Evolutionary conservation across 1,284 basidiomycete genomes (phyloP), one percentile per base, ranked within the genome.

Genomic region (Cutaneotrichosporon sp.): DNA sequence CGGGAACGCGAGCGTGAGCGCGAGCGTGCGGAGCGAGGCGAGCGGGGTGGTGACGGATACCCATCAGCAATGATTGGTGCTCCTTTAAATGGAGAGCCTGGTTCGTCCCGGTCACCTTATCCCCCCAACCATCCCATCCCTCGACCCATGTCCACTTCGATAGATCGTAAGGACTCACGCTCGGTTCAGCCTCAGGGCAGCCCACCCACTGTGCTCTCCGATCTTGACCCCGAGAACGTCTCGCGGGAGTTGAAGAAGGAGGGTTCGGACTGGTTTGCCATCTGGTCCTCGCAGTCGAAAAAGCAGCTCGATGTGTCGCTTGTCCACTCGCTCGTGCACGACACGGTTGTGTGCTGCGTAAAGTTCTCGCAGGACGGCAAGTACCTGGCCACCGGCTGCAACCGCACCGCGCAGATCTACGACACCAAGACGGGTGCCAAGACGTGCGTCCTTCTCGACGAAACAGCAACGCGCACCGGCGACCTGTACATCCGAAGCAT

Each of bases 291-390:
- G 14, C 86, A 87, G 65, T 83, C 79, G 20, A 88, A 90, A 76
- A 80, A 85, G 46, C 80, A 83, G 54, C 77, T 96, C 52, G 91
- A 97, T 71, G 89, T 98, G n/a, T 79, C 78, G 44, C 76, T 97
- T 51, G 85, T 92, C 18, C 90, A 97, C 73, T 96, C 88, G 1
- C 78, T 98, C 33, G 84, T 85, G 67, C 94, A 98, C 72, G 90
- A 96, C 72, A 93, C 88, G 88, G 89, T 93, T 12, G 90, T 93
- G 1, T 93, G 90, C 75, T 93, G 90, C 70, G 90, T 94, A 42
- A 82, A 86, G 44, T 93, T 96, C 76, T 90, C 88, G 8, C 82
- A 86, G 4, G 89, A 94, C 68, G 90, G 90, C 36, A 89, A 87
- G 69, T 88, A 79, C 62, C 79, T 96, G 18, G 91, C 90, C 7